Evolutionary conservation across 2,329 filamentous ascomycete genomes (phyloP), one percentile per base, ranked within the genome.

Genomic region (Lizonia empirigonia): DNA sequence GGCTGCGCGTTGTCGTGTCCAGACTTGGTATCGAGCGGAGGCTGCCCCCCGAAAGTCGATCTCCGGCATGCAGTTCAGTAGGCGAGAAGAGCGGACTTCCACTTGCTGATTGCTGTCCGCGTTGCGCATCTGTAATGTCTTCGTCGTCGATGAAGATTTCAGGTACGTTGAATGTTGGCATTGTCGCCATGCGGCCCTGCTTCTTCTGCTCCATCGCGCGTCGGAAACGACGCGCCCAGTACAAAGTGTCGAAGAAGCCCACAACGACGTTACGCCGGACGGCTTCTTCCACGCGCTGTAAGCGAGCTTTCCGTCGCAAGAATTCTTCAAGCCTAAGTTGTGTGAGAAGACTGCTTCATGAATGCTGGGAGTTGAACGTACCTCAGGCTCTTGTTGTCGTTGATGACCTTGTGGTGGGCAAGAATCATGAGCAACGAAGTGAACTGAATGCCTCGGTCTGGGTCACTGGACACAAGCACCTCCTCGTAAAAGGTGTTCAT

Each of bases 401-500:
- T 96, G 71, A 99, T 99, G 67, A 99, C 91, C 67, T 97, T 99
- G 80, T 99, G 96, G 74, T 99, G 94, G 26, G 95, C 93, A 50
- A 99, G 80, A 54, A 96, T 95, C 88, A 99, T 94, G 42, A 99
- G 80, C 18, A 97, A 88, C 6, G 88, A 87, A 3, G 91, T 94
- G 72, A 99, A 99, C 0, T 90, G 88, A 53, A 99, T 95, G 38
- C 94, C 94, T 56, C 85, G 84, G 65, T 95, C 90, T 1, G 88
- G 89, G 71, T 99, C 92, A 4, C 92, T 91, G 4, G 91, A 93
- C 5, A 97, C 91, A 73, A 97, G 85, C 16, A 97, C 89, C 76
- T 99, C 95, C 73, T 97, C 92, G 67, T 91, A 99, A 73, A 99
- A 99, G n/a, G 88, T 82, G 63, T 96, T 96, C 79, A 95, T 93